Conservation (phyloP, 1,139 yeast species). For the Cylindricascospora bacillispora region DNA sequence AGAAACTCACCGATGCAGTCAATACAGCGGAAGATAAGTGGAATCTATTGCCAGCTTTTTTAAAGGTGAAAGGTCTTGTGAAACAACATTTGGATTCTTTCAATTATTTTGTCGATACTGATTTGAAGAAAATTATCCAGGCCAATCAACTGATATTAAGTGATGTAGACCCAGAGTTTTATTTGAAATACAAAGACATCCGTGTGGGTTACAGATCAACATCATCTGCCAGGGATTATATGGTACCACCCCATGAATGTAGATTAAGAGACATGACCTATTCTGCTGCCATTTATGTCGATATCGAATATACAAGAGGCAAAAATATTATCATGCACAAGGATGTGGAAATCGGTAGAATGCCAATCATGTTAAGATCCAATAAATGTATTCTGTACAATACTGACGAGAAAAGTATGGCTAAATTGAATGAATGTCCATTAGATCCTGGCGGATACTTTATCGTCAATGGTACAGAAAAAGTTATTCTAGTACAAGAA, state of each 20-base stretch:
- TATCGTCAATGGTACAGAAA: constrained; percentile 95
- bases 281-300: constrained; percentile 93
- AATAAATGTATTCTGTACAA: constrained; percentile 81
- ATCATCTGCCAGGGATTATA: constrained; percentile 31
- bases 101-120: constrained; percentile 89
- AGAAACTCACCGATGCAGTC: constrained; percentile 73
- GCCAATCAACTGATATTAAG: constrained; percentile 84
- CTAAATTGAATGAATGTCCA: constrained; percentile 84
- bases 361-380: constrained; percentile 95
- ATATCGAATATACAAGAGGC: constrained; percentile 93
- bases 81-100: constrained; percentile 96
- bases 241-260: constrained; percentile 91
- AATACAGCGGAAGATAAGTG: constrained; percentile 90
- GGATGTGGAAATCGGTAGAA: constrained; percentile 88
- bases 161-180: constrained; percentile 96
- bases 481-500: constrained; percentile 92
- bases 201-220: constrained; percentile 67
- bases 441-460: constrained; percentile 98
- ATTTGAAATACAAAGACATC: constrained; percentile 80
- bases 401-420: constrained; percentile 73
- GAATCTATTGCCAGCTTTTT: constrained; percentile 89
- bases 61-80: constrained; percentile 89
- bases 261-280: constrained; percentile 89
- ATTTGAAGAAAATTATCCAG: constrained; percentile 76
- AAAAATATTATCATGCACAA: constrained; percentile 79